Evolutionary conservation across 108 stramenopile species (phyloP).

Genomic region (Stephanodiscus minutulus): DNA sequence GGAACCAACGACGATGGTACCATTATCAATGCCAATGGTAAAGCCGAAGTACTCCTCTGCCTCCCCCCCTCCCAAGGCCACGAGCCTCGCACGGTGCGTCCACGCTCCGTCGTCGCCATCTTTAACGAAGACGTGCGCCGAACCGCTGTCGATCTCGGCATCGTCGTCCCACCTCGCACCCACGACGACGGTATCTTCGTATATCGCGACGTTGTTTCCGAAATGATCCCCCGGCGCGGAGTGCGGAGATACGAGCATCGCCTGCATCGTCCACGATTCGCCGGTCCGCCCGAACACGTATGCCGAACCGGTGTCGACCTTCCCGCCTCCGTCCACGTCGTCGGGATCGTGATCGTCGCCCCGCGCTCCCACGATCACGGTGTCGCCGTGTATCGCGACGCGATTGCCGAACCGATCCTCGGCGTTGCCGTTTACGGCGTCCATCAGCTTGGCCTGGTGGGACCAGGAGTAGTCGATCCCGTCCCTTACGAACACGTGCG

Average conservation of each 20-base stretch:
- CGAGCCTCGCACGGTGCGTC: slow-evolving; percentile 15
- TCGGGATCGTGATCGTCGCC: slow-evolving; percentile 29
- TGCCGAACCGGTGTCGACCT: slow-evolving; percentile 23
- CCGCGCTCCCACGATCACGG: slow-evolving; percentile 36
- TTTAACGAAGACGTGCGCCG: slow-evolving; percentile 24
- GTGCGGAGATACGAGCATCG: slow-evolving; percentile 22
- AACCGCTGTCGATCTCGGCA: slow-evolving; percentile 20
- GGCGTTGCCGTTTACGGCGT: slow-evolving; percentile 10
- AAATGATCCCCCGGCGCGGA: slow-evolving; percentile 35
- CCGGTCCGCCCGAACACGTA: slow-evolving; percentile 28
- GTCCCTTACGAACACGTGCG: slow-evolving; percentile 12
- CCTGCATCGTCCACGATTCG: slow-evolving; percentile 25
- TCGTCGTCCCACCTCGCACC: slow-evolving; percentile 36
- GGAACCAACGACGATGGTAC: neutral
- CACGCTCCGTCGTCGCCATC: slow-evolving; percentile 18
- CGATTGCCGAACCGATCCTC: slow-evolving; percentile 35
- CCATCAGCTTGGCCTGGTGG: slow-evolving; percentile 21
- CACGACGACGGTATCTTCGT: slow-evolving; percentile 35
- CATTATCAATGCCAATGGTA: neutral
- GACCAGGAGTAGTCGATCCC: slow-evolving; percentile 17
- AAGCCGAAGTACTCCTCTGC: neutral
- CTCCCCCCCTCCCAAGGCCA: neutral
- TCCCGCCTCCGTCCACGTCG: neutral
- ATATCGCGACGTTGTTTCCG: slow-evolving; percentile 25
- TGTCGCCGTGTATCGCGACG: slow-evolving; percentile 32